These are phyloP conservation scores for Sequoia sempervirens DNA, from an alignment of 75 land plant genomes.

Conservation along the genomic window DNA sequence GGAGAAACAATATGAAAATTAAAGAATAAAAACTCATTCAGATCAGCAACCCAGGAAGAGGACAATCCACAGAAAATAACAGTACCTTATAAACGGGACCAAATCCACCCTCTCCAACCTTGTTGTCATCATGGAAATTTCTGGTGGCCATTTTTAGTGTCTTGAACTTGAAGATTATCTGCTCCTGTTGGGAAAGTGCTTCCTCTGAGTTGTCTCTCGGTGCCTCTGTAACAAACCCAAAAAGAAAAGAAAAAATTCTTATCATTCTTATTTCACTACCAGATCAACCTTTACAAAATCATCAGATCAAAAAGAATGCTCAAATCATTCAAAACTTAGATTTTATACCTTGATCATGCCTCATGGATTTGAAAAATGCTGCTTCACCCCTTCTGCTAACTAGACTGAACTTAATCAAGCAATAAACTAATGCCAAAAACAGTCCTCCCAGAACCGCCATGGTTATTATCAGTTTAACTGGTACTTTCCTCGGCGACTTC, in stretches of 20 bases:
- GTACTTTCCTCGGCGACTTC: not conserved
- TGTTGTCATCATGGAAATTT: constrained; percentile 15
- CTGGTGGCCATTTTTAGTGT: not conserved
- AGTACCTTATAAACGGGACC: constrained; percentile 36
- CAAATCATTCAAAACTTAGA: not conserved
- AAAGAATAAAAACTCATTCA: no score
- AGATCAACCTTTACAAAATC: not conserved
- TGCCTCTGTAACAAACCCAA: not conserved
- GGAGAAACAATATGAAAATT: no score
- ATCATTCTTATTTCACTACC: no score
- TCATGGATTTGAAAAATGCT: not conserved
- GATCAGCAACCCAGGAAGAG: no score
- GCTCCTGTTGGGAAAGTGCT: constrained; percentile 1
- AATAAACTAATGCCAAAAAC: not conserved
- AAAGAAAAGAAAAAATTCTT: not conserved
- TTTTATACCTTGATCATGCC: not conserved
- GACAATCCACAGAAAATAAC: no score
- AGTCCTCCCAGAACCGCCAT: not conserved
- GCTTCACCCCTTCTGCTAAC: not conserved
- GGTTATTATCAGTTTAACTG: not conserved
- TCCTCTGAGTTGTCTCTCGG: not conserved
- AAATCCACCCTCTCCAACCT: constrained; percentile 29
- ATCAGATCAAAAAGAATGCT: not conserved
- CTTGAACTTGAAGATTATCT: not conserved
- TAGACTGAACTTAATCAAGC: not conserved